Evolutionary conservation across 192 early-diverging fungal species (phyloP).

Genomic region (Piromyces finnis): DNA sequence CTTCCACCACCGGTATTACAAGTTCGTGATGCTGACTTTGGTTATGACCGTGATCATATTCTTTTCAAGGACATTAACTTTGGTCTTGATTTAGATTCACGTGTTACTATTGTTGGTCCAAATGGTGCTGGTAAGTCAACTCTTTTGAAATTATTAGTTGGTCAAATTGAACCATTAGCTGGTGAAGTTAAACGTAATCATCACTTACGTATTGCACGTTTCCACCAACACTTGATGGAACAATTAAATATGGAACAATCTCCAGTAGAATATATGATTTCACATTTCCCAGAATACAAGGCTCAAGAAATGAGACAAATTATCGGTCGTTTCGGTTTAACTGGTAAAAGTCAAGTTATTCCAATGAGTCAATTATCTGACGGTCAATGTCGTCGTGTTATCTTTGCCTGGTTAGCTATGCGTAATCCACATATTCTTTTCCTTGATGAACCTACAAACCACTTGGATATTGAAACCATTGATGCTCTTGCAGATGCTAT

Average conservation of each 20-base stretch:
- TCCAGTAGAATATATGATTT: slow-evolving; percentile 14
- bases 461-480: slow-evolving; percentile 41
- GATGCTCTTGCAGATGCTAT: slow-evolving; percentile 11
- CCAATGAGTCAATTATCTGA: slow-evolving; percentile 22
- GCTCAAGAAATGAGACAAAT: slow-evolving; percentile 12
- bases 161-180: slow-evolving; percentile 52
- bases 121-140: slow-evolving; percentile 92
- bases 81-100: slow-evolving; percentile 60
- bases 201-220: slow-evolving; percentile 68
- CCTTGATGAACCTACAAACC: slow-evolving; percentile 71
- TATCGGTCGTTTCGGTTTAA: slow-evolving; percentile 24
- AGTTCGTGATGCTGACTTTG: slow-evolving; percentile 55
- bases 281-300: slow-evolving; percentile 12
- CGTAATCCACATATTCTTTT: slow-evolving; percentile 79
- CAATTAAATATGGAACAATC: slow-evolving; percentile 23
- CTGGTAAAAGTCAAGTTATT: slow-evolving; percentile 4
- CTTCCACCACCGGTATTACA: slow-evolving; percentile 45
- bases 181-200: slow-evolving; percentile 81
- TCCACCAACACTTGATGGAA: slow-evolving; percentile 76
- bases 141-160: slow-evolving; percentile 79
- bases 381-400: slow-evolving; percentile 71
- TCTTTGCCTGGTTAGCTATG: slow-evolving; percentile 38
- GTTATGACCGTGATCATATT: slow-evolving; percentile 65
- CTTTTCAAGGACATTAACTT: slow-evolving; percentile 53
- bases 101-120: slow-evolving; percentile 62